These are phyloP conservation scores for Nicotiana noctiflora DNA, from an alignment of 257 asterid species.

Conservation along the genomic window DNA sequence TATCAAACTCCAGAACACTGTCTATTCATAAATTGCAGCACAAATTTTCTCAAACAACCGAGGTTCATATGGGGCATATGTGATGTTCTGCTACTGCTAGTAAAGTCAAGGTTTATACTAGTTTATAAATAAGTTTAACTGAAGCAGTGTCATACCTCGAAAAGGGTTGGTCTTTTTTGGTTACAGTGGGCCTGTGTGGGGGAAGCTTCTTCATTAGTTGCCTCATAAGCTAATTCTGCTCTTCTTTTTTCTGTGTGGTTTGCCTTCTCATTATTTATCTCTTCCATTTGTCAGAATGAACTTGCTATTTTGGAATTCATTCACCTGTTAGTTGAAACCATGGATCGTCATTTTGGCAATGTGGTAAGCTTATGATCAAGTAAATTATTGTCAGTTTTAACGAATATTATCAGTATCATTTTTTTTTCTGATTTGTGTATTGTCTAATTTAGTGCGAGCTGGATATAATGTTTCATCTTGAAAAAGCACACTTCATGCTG, in stretches of 20 bases:
- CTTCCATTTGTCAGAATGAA: slow-evolving; percentile 61
- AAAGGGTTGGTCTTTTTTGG: not conserved
- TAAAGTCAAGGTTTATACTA: not conserved
- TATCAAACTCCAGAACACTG: too few relatives aligned
- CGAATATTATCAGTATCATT: too few relatives aligned
- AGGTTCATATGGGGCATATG: too few relatives aligned
- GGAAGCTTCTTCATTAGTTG: not conserved
- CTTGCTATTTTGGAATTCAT: slow-evolving; percentile 93
- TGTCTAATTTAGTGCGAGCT: slow-evolving; percentile 63
- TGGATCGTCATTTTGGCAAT: slow-evolving; percentile 99
- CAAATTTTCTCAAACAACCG: too few relatives aligned
- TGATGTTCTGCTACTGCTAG: not conserved
- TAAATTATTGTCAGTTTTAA: not conserved
- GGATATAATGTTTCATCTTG: slow-evolving; percentile 92
- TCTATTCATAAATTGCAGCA: too few relatives aligned
- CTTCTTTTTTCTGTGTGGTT: not conserved
- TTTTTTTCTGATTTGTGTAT: not conserved
- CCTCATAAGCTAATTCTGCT: not conserved
- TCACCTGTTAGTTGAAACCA: slow-evolving; percentile 92
- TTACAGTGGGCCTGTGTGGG: not conserved
- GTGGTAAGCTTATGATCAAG: slow-evolving; percentile 52
- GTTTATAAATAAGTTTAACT: not conserved
- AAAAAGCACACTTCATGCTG: slow-evolving; percentile 95
- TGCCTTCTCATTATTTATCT: not conserved
- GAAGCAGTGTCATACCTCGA: not conserved